phyloP scores from a whole-genome alignment of 169 alveolate genomes.

The Perkinsus marinus region DNA sequence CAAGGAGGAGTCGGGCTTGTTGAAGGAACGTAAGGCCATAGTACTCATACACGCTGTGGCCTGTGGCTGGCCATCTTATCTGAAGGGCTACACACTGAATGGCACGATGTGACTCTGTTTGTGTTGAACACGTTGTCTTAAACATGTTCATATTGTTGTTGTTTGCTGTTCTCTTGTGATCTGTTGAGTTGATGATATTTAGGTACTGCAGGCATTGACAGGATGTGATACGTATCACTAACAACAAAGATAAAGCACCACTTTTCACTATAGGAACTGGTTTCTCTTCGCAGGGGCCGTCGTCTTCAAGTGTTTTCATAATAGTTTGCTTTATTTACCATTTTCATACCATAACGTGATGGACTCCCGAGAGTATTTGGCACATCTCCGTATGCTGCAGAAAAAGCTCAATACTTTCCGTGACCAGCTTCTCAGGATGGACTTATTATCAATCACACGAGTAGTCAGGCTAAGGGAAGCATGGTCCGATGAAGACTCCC shows the following conservation, averaged over 20 bases:
- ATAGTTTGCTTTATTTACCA: background rate
- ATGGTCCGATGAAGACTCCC: background rate
- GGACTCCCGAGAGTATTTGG: background rate
- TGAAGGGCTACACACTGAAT: background rate
- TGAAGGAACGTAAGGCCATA: background rate
- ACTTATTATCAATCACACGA: background rate
- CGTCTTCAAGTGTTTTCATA: background rate
- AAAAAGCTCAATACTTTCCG: background rate
- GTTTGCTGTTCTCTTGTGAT: background rate
- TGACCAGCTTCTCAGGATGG: background rate
- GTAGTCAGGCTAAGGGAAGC: background rate
- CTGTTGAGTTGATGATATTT: no score
- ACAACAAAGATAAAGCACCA: no score
- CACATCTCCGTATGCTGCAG: background rate
- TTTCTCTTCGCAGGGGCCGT: no score
- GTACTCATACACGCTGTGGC: background rate
- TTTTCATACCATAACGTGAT: background rate
- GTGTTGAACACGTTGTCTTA: background rate
- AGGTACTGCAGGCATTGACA: no score
- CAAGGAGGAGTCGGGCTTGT: background rate
- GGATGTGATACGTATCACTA: no score
- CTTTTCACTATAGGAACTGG: no score
- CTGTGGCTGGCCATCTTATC: background rate
- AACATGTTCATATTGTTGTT: background rate
- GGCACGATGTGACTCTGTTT: background rate